Evolutionary conservation across 257 asterid species (phyloP).

Genomic region (Forsythia suspensa): DNA sequence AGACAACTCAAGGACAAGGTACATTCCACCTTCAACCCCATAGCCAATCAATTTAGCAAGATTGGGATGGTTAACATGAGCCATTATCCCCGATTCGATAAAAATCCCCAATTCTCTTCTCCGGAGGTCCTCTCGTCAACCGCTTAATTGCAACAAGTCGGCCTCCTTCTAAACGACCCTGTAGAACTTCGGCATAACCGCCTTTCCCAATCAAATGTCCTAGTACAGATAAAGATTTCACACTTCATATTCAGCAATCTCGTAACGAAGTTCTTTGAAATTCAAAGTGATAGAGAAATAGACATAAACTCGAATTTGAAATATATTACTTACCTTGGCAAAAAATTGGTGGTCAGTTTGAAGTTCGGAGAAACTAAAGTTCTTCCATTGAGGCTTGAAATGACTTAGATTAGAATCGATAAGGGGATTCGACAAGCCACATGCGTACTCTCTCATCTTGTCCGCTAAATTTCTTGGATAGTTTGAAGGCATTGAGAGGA

Average conservation of each 20-base stretch:
- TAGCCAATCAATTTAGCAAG: constrained; percentile 90
- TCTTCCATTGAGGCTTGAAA: constrained; percentile 94
- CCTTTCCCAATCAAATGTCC: constrained; percentile 87
- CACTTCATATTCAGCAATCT: not conserved
- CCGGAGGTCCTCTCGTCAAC: constrained; percentile 55
- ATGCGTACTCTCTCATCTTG: constrained; percentile 59
- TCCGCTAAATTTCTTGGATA: constrained; percentile 64
- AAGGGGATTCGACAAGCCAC: constrained; percentile 30
- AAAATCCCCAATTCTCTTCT: constrained; percentile 75
- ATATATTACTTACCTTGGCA: constrained; percentile 52
- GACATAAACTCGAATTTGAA: not conserved
- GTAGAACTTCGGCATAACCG: constrained; percentile 90
- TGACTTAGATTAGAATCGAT: constrained; percentile 50
- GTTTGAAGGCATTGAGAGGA: constrained; percentile 44
- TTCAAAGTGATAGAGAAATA: not conserved
- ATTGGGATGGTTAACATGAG: constrained; percentile 89
- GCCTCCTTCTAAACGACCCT: constrained; percentile 68
- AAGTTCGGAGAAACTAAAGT: constrained; percentile 61
- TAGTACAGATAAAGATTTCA: constrained; percentile 14
- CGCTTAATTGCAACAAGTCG: constrained; percentile 84
- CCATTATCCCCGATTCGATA: constrained; percentile 96
- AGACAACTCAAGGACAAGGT: constrained; percentile 89
- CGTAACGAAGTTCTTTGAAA: not conserved
- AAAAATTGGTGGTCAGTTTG: constrained; percentile 77
- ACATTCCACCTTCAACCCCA: constrained; percentile 88